Evolutionary conservation across 768 basidiomycete species (phyloP), one percentile per base, ranked within the genome.

Genomic region (Favolaschia claudopus): DNA sequence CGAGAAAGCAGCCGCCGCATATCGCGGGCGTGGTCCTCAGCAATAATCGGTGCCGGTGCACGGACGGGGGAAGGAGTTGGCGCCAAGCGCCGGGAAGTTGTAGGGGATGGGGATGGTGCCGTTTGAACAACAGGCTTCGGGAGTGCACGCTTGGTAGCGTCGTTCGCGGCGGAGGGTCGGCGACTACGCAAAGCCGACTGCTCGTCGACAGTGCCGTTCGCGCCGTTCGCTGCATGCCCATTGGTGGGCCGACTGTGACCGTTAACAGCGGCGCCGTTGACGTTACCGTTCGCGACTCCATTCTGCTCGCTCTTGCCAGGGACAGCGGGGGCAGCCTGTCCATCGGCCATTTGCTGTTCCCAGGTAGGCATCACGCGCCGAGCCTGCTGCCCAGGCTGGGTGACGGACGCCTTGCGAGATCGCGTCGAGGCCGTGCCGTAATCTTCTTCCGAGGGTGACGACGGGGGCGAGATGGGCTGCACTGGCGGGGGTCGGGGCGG

Each of bases 1-100:
- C 76, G 83, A 9, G 82, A 73, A 17, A 96, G 73, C 55, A 91
- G 77, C 19, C 80, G 79, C 29, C 90, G 87, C 76, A 96, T 83
- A 47, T 93, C 88, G 12, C 79, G 75, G 24, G 88, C 82, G 55
- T 87, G 78, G 28, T 76, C 70, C 36, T 80, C 77, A 34, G 79
- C 63, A 20, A 85, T 58, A 34, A 74, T 62, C 17, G 71, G 67
- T n/a, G 72, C 28, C 32, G 72, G 25, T 55, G 71, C 50, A 48
- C 66, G 59, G 60, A 22, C 44, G 66, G 34, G 25, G 62, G 57
- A 15, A 33, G 37, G 17, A 44, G 58, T 22, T 25, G 49, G 27
- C 7, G 67, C 42, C 28, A 51, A 54, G 24, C 42, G 44, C 22
- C 69, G 54, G 60, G 62, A 56, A 38, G 69, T 32, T 17, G 68